phyloP scores from a whole-genome alignment of 1,284 basidiomycete genomes.

The Kwoniella shivajii region DNA sequence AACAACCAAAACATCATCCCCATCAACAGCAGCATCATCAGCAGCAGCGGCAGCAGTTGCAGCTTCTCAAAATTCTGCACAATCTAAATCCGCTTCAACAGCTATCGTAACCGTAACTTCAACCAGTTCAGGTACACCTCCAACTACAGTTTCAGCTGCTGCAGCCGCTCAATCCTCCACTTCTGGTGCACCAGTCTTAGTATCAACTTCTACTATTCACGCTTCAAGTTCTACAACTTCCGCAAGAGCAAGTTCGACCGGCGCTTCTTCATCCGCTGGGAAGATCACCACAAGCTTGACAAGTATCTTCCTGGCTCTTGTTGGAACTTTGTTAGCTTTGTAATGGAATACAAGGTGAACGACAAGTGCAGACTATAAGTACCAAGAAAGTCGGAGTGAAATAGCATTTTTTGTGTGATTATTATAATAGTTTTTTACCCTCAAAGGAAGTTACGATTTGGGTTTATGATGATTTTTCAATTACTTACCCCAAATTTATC shows the following conservation, averaged over 20 bases:
- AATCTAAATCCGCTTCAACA: slow-evolving; percentile 5
- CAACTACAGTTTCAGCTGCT: slow-evolving; percentile 8
- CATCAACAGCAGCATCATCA: neutral
- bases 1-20: neutral
- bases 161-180: slow-evolving; percentile 2
- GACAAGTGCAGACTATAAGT: too few relatives aligned
- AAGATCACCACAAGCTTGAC: too few relatives aligned
- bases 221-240: slow-evolving; percentile 5
- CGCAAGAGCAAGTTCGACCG: slow-evolving; percentile 1
- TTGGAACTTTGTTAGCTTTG: too few relatives aligned
- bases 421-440: too few relatives aligned
- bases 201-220: slow-evolving; percentile 6
- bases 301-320: too few relatives aligned
- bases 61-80: neutral
- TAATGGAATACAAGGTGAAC: too few relatives aligned
- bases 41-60: slow-evolving; percentile 2
- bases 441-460: too few relatives aligned
- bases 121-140: slow-evolving; percentile 5
- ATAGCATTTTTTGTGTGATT: too few relatives aligned
- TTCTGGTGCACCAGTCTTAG: slow-evolving; percentile 1
- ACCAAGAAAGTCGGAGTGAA: too few relatives aligned
- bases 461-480: too few relatives aligned
- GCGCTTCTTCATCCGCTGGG: slow-evolving; percentile 6
- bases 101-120: slow-evolving; percentile 6
- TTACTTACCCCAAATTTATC: too few relatives aligned